Evolutionary conservation across 306 rosid species (phyloP), one percentile per base, ranked within the genome.

Genomic region (Benincasa hispida): DNA sequence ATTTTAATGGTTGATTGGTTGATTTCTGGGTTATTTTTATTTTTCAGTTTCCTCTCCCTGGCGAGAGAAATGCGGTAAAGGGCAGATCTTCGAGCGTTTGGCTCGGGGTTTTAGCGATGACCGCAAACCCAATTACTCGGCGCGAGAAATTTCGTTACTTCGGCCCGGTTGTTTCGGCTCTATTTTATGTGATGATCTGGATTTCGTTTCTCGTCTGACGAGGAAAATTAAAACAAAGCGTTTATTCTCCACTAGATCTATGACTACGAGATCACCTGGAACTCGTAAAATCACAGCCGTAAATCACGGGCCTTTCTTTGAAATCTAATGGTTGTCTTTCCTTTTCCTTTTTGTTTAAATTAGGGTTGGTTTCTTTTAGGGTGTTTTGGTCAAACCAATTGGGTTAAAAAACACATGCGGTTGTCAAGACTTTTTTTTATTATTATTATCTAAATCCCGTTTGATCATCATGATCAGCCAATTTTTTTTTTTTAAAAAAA

Each of bases 91-190:
- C 39, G 8, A 35, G 57, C 60, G 45, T 45, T 75, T 22, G 41
- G 45, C 32, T 59, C 63, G 81, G 39, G 25, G 32, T 75, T 75
- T n/a, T 76, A 42, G 80, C 45, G 80, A 82, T 24, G 89, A 0
- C 61, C 82, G 81, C 74, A 15, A 34, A 17, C 8, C 2, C 55
- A 70, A 58, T 77, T 75, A 78, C 72, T 72, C 80, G 80, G 79
- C 76, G 15, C 5, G 2, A 21, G 3, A 4, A 1, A 22, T 74
- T 56, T 78, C 35, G 77, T 2, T 6, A 6, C 42, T 37, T 5
- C 2, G 21, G 15, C 35, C 77, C 41, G 48, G 17, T 53, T 34
- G 79, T 39, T 72, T 59, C 51, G 79, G 60, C 11, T 34, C 19
- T 10, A 5, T 15, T 27, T 59, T 0, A 9, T 59, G 1, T 54